Conservation (phyloP, 805 yeast genomes). For the Yamadazyma sp. region DNA sequence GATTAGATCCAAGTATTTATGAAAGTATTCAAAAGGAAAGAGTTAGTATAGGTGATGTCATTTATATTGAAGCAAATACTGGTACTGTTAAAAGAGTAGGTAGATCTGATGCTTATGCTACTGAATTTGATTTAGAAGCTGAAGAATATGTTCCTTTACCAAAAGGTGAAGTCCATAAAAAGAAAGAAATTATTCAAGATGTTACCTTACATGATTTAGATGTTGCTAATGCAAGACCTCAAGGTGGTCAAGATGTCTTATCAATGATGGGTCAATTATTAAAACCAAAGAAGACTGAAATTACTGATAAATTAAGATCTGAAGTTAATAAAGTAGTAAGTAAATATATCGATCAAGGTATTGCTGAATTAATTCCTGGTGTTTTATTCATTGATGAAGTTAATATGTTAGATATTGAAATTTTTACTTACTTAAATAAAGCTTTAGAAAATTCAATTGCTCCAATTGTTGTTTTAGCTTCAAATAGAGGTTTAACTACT, state of each 20-base stretch:
- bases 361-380: slow-evolving; percentile 97
- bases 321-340: slow-evolving; percentile 96
- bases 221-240: slow-evolving; percentile 93
- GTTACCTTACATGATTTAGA: slow-evolving; percentile 96
- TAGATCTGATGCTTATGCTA: slow-evolving; percentile 96
- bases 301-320: slow-evolving; percentile 88
- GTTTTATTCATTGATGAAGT: slow-evolving; percentile 97
- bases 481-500: slow-evolving; percentile 90
- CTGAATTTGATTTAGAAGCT: slow-evolving; percentile 97
- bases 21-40: slow-evolving; percentile 94
- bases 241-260: slow-evolving; percentile 94
- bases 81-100: slow-evolving; percentile 98
- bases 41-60: slow-evolving; percentile 93
- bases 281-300: slow-evolving; percentile 95
- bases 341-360: slow-evolving; percentile 96
- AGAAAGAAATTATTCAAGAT: slow-evolving; percentile 96
- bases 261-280: slow-evolving; percentile 96
- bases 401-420: slow-evolving; percentile 96
- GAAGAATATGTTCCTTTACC: slow-evolving; percentile 98
- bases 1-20: slow-evolving; percentile 89
- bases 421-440: slow-evolving; percentile 90
- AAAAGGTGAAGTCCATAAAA: slow-evolving; percentile 97
- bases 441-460: slow-evolving; percentile 91
- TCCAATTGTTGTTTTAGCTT: slow-evolving; percentile 93
- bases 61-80: slow-evolving; percentile 94